These are phyloP conservation scores for Hypomyces perniciosus DNA, from an alignment of 2,329 filamentous ascomycete genomes.

Conservation along the genomic window DNA sequence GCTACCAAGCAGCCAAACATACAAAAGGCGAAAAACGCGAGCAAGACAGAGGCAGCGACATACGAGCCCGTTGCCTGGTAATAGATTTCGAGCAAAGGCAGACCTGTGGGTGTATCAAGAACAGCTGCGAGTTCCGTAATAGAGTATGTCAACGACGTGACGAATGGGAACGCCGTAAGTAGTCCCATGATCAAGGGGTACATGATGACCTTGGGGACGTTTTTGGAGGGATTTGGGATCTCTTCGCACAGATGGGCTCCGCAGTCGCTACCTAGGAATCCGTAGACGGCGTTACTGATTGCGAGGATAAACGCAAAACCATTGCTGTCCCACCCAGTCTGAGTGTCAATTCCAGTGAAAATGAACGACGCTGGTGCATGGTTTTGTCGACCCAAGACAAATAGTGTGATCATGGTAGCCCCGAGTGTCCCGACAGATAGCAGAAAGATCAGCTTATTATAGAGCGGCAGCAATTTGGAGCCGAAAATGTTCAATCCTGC, in stretches of 20 bases:
- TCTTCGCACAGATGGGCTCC: conserved; percentile 21
- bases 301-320: conserved; percentile 16
- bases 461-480: no score
- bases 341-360: conserved; percentile 13
- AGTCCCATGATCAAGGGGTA: conserved; percentile 18
- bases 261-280: conserved; percentile 18
- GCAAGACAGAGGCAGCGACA: conserved; percentile 12
- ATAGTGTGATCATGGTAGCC: no score
- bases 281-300: conserved; percentile 14
- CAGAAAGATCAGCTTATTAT: no score
- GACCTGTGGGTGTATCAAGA: conserved; percentile 11
- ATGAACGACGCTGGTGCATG: conserved; percentile 7
- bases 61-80: conserved; percentile 16
- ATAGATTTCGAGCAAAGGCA: conserved; percentile 19
- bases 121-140: conserved; percentile 15
- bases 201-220: conserved; percentile 19
- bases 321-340: conserved; percentile 14
- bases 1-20: conserved; percentile 17
- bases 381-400: not conserved
- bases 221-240: conserved; percentile 19
- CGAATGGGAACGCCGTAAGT: conserved; percentile 18
- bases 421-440: no score
- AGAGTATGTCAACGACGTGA: conserved; percentile 13
- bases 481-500: no score
- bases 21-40: conserved; percentile 18